Evolutionary conservation across 768 basidiomycete species (phyloP), one percentile per base, ranked within the genome.

Genomic region (Boletus insuetus): DNA sequence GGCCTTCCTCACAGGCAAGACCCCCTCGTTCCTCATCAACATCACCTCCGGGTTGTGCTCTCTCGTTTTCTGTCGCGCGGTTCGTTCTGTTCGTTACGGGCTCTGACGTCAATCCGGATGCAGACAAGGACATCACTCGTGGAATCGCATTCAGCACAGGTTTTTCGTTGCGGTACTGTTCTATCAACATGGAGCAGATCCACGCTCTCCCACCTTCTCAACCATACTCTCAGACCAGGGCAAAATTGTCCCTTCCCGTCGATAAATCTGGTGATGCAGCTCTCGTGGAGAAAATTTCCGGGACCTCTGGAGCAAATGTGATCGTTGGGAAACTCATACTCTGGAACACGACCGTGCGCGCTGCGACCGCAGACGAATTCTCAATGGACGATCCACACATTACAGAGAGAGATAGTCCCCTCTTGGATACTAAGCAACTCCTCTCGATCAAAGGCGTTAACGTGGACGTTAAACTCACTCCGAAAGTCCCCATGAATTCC

Each of bases 91-190:
- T 90, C 53, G 66, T 93, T 48, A 89, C 90, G 8, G 82, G 86
- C n/a, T 81, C 80, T 35, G 94, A 96, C 67, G 78, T 94, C 51
- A 91, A 91, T 58, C 90, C 90, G 0, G 71, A 77, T 0, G 87
- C 87, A 51, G 79, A 80, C 38, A 69, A 81, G 51, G 82, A 82
- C 43, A 74, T 90, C 13, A 85, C 83, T 4, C 81, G 91, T 29
- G 92, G 92, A 4, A 69, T 90, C 52, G 83, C 85, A 3, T 63
- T 85, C 29, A 79, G 80, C 46, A 82, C 80, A 0, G 75, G 82
- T 3, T 41, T 84, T 7, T 78, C 81, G 3, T 44, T 83, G 9
- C 77, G 83, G 52, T 86, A 86, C 63, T 82, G 81, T 61, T 79
- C 79, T 31, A 60, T 87, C 37, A 57, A 47, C 46, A 22, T 19